Evolutionary conservation across 495 filamentous ascomycete species (phyloP), one percentile per base, ranked within the genome.

Genomic region (Ascodesmis nigricans): DNA sequence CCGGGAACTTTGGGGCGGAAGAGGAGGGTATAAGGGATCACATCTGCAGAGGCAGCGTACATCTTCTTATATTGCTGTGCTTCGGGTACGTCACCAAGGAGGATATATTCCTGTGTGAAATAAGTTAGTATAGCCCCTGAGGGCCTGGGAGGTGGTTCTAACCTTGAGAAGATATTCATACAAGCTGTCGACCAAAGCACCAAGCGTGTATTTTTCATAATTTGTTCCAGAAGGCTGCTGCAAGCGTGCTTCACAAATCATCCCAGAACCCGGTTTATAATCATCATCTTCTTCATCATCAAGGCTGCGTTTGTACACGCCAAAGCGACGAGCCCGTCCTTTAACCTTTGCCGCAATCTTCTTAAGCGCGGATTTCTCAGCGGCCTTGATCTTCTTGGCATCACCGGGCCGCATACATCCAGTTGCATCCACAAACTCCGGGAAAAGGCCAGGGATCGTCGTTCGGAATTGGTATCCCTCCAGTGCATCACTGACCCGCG

Each of bases 111-210:
- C 49, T 68, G 32, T 21, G 19, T 24, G 10, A 21, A 23, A 15
- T 17, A 43, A 65, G 19, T 35, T 21, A 24, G 21, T 27, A 6
- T n/a, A 5, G n/a, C 28, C 28, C 11, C n/a, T 14, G 5, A 30
- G 28, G 11, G 28, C 9, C n/a, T 30, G 13, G 5, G 11, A 28
- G 39, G 20, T 8, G 28, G 10, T 58, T 48, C 47, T 26, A 49
- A 61, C 69, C 50, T 97, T 97, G 16, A 90, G 76, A 33, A 97
- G 64, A 52, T 97, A 97, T 52, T 97, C 87, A 52, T 93, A 95
- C 1, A 78, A 71, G 10, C 80, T 91, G 52, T 95, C 87, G 35
- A 82, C 74, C 54, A 71, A 69, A 35, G 74, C 81, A 28, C 81
- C 90, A 52, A 95, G 64, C 0, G 69, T 75, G 45, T 73, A 95